Evolutionary conservation across 371 early-diverging fungal genomes (phyloP), one percentile per base, ranked within the genome.

Genomic region (Basidiobolus heterosporus): DNA sequence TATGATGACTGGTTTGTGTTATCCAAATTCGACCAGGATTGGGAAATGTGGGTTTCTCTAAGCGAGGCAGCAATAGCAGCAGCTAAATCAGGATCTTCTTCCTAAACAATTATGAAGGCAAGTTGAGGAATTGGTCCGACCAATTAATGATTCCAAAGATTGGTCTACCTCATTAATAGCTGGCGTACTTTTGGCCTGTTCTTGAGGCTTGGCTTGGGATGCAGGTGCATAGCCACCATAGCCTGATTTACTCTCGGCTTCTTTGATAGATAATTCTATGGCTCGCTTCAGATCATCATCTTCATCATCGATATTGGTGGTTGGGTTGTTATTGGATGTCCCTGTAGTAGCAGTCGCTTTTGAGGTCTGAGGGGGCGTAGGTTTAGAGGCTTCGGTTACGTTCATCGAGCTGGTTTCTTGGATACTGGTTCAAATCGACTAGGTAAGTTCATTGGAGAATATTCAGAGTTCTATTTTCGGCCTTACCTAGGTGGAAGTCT

Each of bases 1-100:
- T n/a, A 39, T 3, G n/a, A 6, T n/a, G 40, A 16, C 3, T n/a
- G n/a, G 6, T 6, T 3, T 3, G 18, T 16, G n/a, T 16, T 18
- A 13, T 39, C n/a, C 40, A 18, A 13, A n/a, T 39, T n/a, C 3
- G 51, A 36, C 13, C 22, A 35, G 14, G 41, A 17, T 44, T 57
- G 20, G 20, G 24, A 38, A 19, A 58, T 56, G 17, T 56, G 49
- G 48, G 67, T 57, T 46, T 95, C 95, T 41, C 66, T 65, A 44
- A 96, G 62, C 1, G 92, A 92, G 2, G 91, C 97, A 30, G 79
- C 89, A 50, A 95, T 93, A 3, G 96, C 96, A 0, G 86, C 87
- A 40, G 80, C 76, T 16, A 95, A 52, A 52, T 91, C 89, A 5
- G 82, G 79, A 45, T 94, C 91, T 0, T 91, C 85, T 9, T 82